phyloP scores from a whole-genome alignment of 2,329 filamentous ascomycete species.

The Capronia epimyces region DNA sequence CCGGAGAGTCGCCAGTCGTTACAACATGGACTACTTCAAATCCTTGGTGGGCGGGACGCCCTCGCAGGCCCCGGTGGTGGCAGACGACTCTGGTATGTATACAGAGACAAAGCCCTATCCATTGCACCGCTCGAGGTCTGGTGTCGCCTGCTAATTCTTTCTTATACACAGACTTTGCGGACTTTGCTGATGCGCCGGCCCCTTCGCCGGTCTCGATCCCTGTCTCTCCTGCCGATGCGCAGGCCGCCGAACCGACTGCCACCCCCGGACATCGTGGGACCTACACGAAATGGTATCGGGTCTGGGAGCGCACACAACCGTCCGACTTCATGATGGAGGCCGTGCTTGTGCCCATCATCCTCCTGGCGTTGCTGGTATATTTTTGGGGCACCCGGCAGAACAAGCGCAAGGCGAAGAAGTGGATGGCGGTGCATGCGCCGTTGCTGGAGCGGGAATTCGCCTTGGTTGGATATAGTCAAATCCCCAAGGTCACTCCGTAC shows the following conservation, averaged over 20 bases:
- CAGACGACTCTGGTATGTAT: constrained; percentile 29
- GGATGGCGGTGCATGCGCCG: constrained; percentile 70
- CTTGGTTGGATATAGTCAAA: constrained; percentile 69
- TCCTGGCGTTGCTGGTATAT: constrained; percentile 71
- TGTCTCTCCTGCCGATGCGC: constrained; percentile 43
- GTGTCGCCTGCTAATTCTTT: neutral
- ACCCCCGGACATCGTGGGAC: constrained; percentile 45
- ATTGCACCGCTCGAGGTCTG: no score
- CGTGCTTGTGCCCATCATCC: constrained; percentile 68
- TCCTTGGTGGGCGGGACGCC: constrained; percentile 28
- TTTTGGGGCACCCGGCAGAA: constrained; percentile 76
- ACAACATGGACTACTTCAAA: constrained; percentile 29
- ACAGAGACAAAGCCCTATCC: neutral
- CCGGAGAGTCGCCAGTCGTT: neutral
- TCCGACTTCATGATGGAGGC: constrained; percentile 85
- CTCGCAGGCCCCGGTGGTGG: constrained; percentile 27
- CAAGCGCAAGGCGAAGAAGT: constrained; percentile 70
- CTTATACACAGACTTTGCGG: constrained; percentile 69
- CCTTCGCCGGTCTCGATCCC: constrained; percentile 41
- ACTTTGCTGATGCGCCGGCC: constrained; percentile 63
- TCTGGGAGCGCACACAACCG: constrained; percentile 82
- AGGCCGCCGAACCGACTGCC: constrained; percentile 40
- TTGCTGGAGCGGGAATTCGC: constrained; percentile 76
- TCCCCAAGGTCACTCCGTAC: constrained; percentile 41
- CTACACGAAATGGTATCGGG: constrained; percentile 93